Evolutionary conservation across 1,139 yeast species (phyloP), one percentile per base, ranked within the genome.

Genomic region (Sugiyamaella neomexicana): DNA sequence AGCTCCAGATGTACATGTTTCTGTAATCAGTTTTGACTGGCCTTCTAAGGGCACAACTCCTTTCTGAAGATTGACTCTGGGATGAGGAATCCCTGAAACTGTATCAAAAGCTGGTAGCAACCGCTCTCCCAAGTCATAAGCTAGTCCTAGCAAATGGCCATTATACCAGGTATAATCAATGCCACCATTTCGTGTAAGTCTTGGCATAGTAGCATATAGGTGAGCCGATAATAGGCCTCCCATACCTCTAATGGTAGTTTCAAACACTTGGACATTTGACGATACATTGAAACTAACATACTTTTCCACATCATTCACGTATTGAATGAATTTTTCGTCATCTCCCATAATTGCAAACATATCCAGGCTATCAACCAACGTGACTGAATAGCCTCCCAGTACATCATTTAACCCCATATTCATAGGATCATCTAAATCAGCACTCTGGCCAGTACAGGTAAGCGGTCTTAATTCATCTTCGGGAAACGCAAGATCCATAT

Each of bases 1-100:
- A 6, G 90, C 93, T 0, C 97, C 97, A 0, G 97, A 86, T 0
- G 90, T 80, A 66, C 96, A 89, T 8, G 91, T 90, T 58, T 88
- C 95, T 17, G 73, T 65, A 55, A 72, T 61, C 5, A 72, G 55
- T 3, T 67, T 66, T 3, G 42, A 36, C 40, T 45, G 49, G 2
- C 60, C 53, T 1, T 60, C 71, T 2, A 74, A 57, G 0, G 70
- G 72, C 1, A 68, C 65, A 0, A 81, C 73, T 0, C 90, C 91
- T 27, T 71, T 63, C 13, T 71, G 72, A 40, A 89, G 69, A 64
- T 89, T 86, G 6, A 88, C 79, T 58, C 96, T 72, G 0, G 97
- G 90, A 6, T 80, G 76, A 0, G 96, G 96, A 27, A 89, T 72
- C 1, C 82, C 82, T 0, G 83, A 75, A 3, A 71, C 57, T 60